Evolutionary conservation across 352 stramenopile species (phyloP).

Genomic region (Phytophthora hibernalis): DNA sequence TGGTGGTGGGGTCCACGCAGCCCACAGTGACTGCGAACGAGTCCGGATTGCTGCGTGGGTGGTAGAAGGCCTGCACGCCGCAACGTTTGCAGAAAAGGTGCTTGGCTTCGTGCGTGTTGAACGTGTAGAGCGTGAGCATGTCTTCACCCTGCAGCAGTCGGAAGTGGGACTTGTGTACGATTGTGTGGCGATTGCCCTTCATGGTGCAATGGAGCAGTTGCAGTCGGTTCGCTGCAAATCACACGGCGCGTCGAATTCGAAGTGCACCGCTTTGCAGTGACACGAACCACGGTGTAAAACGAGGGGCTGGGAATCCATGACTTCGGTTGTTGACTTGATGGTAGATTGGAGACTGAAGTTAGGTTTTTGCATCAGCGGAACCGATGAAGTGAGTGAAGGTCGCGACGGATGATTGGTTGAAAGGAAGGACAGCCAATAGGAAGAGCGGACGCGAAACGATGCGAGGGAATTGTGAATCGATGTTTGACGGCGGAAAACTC

Average conservation of each 20-base stretch:
- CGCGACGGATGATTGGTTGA: background rate
- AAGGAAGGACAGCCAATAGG: constrained; percentile 12
- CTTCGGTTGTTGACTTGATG: background rate
- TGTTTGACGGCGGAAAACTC: constrained; percentile 26
- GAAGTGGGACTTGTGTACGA: constrained; percentile 69
- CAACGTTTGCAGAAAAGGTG: constrained; percentile 86
- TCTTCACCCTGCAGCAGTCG: constrained; percentile 53
- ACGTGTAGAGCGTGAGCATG: constrained; percentile 77
- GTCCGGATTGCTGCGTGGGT: constrained; percentile 84
- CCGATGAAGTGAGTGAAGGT: constrained; percentile 24
- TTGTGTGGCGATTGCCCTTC: constrained; percentile 80
- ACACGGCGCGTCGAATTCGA: constrained; percentile 67
- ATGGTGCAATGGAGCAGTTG: constrained; percentile 89
- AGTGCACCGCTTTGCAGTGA: constrained; percentile 76
- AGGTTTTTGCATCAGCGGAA: background rate
- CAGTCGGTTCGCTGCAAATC: constrained; percentile 73
- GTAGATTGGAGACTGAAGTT: background rate
- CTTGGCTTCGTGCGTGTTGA: constrained; percentile 81
- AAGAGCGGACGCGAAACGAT: constrained; percentile 19
- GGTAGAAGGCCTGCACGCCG: constrained; percentile 84
- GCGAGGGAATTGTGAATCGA: constrained; percentile 29
- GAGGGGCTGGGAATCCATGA: background rate
- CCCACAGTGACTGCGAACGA: constrained; percentile 75
- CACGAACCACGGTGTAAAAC: constrained; percentile 42
- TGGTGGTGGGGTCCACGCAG: constrained; percentile 64